Evolutionary conservation across 2,329 filamentous ascomycete genomes (phyloP).

Genomic region (Mycosphaerella sp.): DNA sequence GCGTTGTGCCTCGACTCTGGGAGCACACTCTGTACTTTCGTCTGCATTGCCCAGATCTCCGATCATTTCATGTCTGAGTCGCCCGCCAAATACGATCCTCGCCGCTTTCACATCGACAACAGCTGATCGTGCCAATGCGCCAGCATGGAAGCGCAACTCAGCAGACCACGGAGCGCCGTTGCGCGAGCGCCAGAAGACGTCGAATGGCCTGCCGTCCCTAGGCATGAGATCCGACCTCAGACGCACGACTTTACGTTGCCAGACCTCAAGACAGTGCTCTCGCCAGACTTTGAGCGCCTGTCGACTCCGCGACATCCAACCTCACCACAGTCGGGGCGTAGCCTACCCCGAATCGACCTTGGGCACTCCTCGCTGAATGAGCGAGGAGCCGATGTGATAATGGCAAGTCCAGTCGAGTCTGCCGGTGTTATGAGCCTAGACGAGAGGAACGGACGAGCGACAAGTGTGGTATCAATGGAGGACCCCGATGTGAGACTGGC

Average conservation of each 20-base stretch:
- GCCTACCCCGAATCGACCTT: slow-evolving; percentile 35
- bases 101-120: slow-evolving; percentile 19
- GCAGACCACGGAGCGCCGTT: slow-evolving; percentile 40
- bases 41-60: not conserved
- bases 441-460: slow-evolving; percentile 34
- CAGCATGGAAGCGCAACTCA: slow-evolving; percentile 31
- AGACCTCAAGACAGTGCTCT: slow-evolving; percentile 41
- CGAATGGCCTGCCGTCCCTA: slow-evolving; percentile 18
- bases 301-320: slow-evolving; percentile 27
- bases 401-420: slow-evolving; percentile 42
- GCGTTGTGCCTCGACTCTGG: not conserved
- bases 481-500: slow-evolving; percentile 46
- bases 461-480: slow-evolving; percentile 43
- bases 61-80: slow-evolving; percentile 12
- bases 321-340: slow-evolving; percentile 26
- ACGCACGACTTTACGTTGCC: slow-evolving; percentile 37
- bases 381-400: slow-evolving; percentile 31
- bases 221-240: slow-evolving; percentile 21
- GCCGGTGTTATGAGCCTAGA: slow-evolving; percentile 41
- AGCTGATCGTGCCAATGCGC: slow-evolving; percentile 17
- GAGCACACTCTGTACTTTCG: not conserved
- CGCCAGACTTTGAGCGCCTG: slow-evolving; percentile 34
- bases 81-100: slow-evolving; percentile 13
- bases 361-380: slow-evolving; percentile 31
- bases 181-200: slow-evolving; percentile 32